phyloP scores from a whole-genome alignment of 441 rosid species.

The Lagerstroemia fauriei region DNA sequence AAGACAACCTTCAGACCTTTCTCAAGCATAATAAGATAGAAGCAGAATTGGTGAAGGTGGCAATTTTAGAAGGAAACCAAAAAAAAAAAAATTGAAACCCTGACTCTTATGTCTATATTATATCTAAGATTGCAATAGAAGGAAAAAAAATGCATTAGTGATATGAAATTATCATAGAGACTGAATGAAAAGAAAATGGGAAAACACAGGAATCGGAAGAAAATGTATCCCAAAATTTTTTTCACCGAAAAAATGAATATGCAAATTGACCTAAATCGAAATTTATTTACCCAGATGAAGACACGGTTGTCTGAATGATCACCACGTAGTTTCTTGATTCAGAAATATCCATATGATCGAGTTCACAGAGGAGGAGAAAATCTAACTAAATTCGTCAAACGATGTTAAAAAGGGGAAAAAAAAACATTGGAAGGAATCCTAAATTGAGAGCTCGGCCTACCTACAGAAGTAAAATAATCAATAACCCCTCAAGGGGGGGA shows the following conservation, averaged over 20 bases:
- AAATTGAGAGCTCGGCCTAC: not conserved
- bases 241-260: not conserved
- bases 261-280: not conserved
- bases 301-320: not conserved
- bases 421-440: not conserved
- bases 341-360: not conserved
- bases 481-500: not conserved
- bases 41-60: not conserved
- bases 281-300: not conserved
- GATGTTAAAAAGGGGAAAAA: not conserved
- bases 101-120: not conserved
- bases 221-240: too few relatives aligned
- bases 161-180: not conserved
- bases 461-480: not conserved
- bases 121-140: not conserved
- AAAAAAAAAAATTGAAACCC: not conserved
- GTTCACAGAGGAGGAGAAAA: not conserved
- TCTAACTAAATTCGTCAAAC: not conserved
- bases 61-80: not conserved
- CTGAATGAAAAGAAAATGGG: not conserved
- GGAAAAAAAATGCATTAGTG: too few relatives aligned
- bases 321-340: not conserved
- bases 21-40: not conserved
- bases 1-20: slow-evolving; percentile 2
- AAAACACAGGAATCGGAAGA: not conserved